Evolutionary conservation across 805 yeast genomes (phyloP), one percentile per base, ranked within the genome.

Genomic region (Lipomyces oligophaga): DNA sequence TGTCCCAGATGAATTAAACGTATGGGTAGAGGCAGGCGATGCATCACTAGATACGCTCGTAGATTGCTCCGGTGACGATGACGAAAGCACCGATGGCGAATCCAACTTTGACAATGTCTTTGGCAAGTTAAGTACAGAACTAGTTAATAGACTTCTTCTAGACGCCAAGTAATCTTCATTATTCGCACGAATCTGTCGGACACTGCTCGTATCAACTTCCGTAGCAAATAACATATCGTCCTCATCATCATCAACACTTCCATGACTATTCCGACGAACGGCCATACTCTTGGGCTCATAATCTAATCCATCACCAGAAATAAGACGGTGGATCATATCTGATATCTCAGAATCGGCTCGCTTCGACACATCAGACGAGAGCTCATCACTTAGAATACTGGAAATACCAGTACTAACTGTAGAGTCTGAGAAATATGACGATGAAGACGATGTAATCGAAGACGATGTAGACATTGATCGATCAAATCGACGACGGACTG

Each of bases 251-350:
- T 49, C 54, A 15, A 44, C 6, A 22, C 48, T 44, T n/a, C 35
- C 43, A 15, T 38, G 39, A 21, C 43, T 44, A 32, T 38, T 44
- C 6, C 48, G 38, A 15, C 48, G 43, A 25, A 38, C 35, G 20
- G 24, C 38, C 27, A 46, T 37, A 41, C 45, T 25, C n/a, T 21
- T 20, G n/a, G 19, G 38, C 36, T 36, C 39, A 32, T 47, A 37
- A 10, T 27, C 33, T 6, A 27, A 25, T 15, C 33, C 50, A 36
- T 49, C 51, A 30, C 54, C 54, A 30, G 54, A 41, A 24, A 49
- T 49, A 10, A 49, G 47, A n/a, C 51, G 39, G 43, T 49, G 54
- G 36, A 49, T 49, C 54, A 49, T 49, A 18, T 49, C 54, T 19
- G 54, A 49, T n/a, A 49, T 49, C 16, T 49, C 54, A 7, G 50